These are phyloP conservation scores for Lasiodiplodia theobromae DNA, from an alignment of 2,329 filamentous ascomycete species.

Conservation along the genomic window DNA sequence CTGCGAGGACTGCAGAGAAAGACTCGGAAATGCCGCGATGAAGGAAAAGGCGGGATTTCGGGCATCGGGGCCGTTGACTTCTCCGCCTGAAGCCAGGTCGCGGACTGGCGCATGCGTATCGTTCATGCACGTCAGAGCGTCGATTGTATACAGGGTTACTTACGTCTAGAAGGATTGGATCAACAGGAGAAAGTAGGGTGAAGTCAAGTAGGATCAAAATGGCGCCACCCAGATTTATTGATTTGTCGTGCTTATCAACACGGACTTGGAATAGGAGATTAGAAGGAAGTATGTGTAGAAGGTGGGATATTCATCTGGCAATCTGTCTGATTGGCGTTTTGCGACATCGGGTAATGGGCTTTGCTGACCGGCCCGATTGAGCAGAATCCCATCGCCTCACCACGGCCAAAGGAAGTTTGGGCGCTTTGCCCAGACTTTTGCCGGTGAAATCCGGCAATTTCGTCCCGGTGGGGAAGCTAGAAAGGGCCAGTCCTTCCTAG, in stretches of 20 bases:
- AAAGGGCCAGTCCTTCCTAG: background rate
- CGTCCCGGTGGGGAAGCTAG: background rate
- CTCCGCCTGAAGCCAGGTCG: background rate
- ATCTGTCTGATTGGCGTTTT: background rate
- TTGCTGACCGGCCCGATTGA: background rate
- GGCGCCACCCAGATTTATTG: background rate
- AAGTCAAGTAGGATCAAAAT: background rate
- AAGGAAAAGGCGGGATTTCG: background rate
- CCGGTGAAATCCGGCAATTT: background rate
- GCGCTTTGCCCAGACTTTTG: background rate
- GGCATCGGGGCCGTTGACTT: background rate
- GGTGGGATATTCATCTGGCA: background rate
- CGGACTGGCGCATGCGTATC: background rate
- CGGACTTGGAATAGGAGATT: background rate
- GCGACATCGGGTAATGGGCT: background rate
- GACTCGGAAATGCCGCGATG: background rate
- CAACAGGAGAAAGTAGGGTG: background rate
- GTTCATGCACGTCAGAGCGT: background rate
- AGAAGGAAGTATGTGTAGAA: background rate
- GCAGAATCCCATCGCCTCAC: background rate
- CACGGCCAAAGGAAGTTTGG: background rate
- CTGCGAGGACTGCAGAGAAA: background rate
- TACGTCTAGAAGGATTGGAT: background rate
- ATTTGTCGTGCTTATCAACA: background rate
- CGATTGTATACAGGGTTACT: background rate